Evolutionary conservation across 495 filamentous ascomycete species (phyloP).

Genomic region (Tetracladium marchalianum): DNA sequence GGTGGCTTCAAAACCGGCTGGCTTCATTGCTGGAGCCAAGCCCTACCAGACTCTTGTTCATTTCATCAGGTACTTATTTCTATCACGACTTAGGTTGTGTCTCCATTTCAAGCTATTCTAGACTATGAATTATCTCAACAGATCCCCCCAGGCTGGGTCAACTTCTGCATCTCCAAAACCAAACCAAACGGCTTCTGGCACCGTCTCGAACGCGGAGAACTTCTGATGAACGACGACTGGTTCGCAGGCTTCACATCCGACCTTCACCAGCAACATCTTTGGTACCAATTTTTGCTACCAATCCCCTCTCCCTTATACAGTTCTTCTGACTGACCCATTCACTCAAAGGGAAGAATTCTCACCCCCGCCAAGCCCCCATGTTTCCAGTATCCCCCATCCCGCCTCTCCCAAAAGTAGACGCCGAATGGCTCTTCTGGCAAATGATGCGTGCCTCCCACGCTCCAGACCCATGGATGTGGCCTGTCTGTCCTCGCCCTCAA

Average conservation of each 20-base stretch:
- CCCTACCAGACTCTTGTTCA: background rate
- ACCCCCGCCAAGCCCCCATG: slow-evolving; percentile 1
- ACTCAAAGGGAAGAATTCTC: slow-evolving; percentile 11
- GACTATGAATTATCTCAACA: slow-evolving; percentile 68
- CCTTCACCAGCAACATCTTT: slow-evolving; percentile 52
- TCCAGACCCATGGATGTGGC: slow-evolving; percentile 75
- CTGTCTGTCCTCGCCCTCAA: slow-evolving; percentile 64
- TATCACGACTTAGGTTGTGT: slow-evolving; percentile 57
- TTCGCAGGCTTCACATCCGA: slow-evolving; percentile 69
- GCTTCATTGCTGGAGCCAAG: no score
- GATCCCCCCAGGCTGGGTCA: slow-evolving; percentile 84
- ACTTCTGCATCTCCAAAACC: slow-evolving; percentile 71
- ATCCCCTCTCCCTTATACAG: no score
- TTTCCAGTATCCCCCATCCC: slow-evolving; percentile 31
- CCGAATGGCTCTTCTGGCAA: slow-evolving; percentile 72
- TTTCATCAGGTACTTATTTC: background rate
- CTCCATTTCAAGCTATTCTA: slow-evolving; percentile 85
- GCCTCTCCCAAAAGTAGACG: slow-evolving; percentile 65
- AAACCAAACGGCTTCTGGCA: slow-evolving; percentile 85
- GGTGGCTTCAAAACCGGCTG: no score
- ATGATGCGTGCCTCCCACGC: slow-evolving; percentile 74
- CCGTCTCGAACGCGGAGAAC: slow-evolving; percentile 64
- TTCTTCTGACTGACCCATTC: slow-evolving; percentile 34
- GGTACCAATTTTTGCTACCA: slow-evolving; percentile 43
- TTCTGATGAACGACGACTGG: slow-evolving; percentile 61